Evolutionary conservation across 345 rosid species (phyloP), one percentile per base, ranked within the genome.

Genomic region (Erucastrum elatum): DNA sequence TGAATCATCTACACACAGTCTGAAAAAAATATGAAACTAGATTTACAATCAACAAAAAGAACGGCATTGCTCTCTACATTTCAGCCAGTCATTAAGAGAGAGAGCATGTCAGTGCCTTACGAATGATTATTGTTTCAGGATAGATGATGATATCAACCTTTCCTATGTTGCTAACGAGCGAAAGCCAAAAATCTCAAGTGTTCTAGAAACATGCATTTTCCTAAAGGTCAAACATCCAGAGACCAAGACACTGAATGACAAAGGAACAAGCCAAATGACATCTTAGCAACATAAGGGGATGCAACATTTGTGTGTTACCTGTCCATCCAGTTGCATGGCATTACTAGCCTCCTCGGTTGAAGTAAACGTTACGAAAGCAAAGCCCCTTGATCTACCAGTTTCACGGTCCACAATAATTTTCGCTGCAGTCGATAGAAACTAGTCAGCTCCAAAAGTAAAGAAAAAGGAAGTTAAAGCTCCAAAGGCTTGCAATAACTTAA

Each of bases 241-340:
- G 25, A 21, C 21, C 61, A 64, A 34, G 62, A 55, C 39, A 55
- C 2, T 55, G 37, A 44, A 60, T 26, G 58, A 5, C n/a, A 67
- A 11, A 26, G 51, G 9, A 35, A 62, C 12, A 49, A 62, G 66
- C 13, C 27, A 12, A n/a, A 74, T 1, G 4, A 61, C 29, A 79
- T 17, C 26, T 63, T 27, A 68, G 70, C n/a, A 60, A 49, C 31
- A 49, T 8, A 61, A 46, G 70, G 74, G n/a, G 17, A 35, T 49
- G 51, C 13, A 17, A 12, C 58, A 12, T 74, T 9, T 27, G 4
- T 46, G 4, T 35, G 6, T 59, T 83, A 95, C 99, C 97, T 90
- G 93, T 66, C 98, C 99, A 89, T 95, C 98, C 89, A 93, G 75
- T 53, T 94, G 98, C 64, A 93, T 82, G 62, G 99, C 97, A 80